A percentile compares a stretch with the other conserved stretches of the same genome.
These are phyloP conservation scores for Umbilicus rupestris DNA, from an alignment of 164 flowering plant genomes.

Conservation along the genomic window DNA sequence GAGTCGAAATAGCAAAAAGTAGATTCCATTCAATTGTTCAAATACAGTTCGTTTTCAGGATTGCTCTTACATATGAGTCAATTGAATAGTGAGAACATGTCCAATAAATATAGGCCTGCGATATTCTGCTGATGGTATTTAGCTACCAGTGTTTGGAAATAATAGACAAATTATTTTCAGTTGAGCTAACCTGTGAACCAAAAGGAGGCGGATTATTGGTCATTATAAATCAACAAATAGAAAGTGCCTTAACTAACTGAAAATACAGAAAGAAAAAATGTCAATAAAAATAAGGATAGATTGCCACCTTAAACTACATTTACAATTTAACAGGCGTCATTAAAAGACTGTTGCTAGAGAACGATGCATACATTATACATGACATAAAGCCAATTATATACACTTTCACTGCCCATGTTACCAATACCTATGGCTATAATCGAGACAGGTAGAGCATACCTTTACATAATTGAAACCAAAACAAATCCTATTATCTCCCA, in stretches of 20 bases:
- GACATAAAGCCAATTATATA: too few species aligned
- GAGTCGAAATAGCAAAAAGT: not conserved
- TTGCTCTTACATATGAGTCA: not conserved
- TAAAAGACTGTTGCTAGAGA: too few species aligned
- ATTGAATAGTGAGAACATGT: not conserved
- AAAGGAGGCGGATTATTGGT: conserved; percentile 51
- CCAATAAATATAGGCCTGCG: not conserved
- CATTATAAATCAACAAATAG: conserved; percentile 24
- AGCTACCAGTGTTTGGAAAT: not conserved
- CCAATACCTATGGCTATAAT: too few species aligned
- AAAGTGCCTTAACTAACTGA: not conserved
- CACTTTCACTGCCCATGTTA: too few species aligned
- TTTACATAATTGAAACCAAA: too few species aligned
- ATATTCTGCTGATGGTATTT: not conserved
- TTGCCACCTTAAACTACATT: not conserved
- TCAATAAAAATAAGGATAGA: not conserved
- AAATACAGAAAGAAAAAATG: not conserved
- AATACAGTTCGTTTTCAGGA: not conserved
- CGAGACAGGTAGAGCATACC: too few species aligned
- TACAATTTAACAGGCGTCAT: not conserved
- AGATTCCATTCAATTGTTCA: not conserved
- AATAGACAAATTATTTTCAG: not conserved
- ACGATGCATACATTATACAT: too few species aligned
- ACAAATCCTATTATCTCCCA: too few species aligned
- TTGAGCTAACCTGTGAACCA: conserved; percentile 51